phyloP scores from a whole-genome alignment of 345 rosid genomes.

The Angophora floribunda region DNA sequence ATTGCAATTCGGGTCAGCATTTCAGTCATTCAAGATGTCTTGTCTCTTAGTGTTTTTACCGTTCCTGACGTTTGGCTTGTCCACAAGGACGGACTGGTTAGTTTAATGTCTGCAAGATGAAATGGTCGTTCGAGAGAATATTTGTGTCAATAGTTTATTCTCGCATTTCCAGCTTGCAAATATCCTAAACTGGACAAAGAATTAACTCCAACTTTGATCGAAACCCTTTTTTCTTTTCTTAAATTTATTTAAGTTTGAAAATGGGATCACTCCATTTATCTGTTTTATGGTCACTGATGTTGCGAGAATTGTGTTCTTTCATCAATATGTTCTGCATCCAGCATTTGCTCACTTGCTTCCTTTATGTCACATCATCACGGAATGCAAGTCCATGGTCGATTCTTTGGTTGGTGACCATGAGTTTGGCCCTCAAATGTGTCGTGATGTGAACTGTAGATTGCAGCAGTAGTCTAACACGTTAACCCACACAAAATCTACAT shows the following conservation, averaged over 20 bases:
- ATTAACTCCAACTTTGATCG: no score
- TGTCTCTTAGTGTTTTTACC: background rate
- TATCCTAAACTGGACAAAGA: background rate
- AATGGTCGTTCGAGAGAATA: background rate
- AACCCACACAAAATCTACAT: background rate
- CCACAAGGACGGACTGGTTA: background rate
- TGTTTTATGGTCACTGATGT: no score
- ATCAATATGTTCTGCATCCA: no score
- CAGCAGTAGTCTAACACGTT: background rate
- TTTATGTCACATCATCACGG: background rate
- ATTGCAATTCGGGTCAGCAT: background rate
- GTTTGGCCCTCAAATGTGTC: background rate
- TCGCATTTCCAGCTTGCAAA: background rate
- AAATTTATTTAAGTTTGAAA: no score
- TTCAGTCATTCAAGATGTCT: background rate
- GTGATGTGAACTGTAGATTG: background rate
- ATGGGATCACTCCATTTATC: no score
- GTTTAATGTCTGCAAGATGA: accelerated
- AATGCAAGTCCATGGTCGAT: background rate
- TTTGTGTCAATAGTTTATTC: background rate
- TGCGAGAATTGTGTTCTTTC: no score
- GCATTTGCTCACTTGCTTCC: no score
- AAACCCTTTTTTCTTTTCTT: no score
- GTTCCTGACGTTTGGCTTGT: background rate
- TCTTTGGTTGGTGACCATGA: background rate